These are phyloP conservation scores for Rhexocercosporidium sp. DNA, from an alignment of 2,329 filamentous ascomycete genomes.

Conservation along the genomic window DNA sequence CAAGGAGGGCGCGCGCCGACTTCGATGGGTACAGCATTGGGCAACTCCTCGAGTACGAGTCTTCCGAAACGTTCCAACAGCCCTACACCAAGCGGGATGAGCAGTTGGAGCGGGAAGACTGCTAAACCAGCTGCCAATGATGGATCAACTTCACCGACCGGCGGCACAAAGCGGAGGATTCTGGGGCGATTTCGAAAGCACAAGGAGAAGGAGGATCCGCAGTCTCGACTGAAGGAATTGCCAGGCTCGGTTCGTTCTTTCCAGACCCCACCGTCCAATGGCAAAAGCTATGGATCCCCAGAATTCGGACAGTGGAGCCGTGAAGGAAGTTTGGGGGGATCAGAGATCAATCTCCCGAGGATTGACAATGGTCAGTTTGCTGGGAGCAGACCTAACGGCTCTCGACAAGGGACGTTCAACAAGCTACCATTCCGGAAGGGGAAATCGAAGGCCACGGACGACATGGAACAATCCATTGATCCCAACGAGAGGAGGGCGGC, in stretches of 20 bases:
- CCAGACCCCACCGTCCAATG: conserved; percentile 40
- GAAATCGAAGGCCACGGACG: conserved; percentile 55
- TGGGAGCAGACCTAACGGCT: conserved; percentile 17
- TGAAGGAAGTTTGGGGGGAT: conserved; percentile 38
- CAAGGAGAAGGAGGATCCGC: conserved; percentile 60
- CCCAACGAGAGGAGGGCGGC: conserved; percentile 28
- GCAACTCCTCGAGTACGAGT: conserved; percentile 37
- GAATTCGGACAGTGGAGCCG: conserved; percentile 39
- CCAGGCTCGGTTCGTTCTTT: conserved; percentile 60
- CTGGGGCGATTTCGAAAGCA: conserved; percentile 44
- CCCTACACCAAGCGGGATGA: conserved; percentile 78
- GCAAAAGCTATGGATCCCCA: conserved; percentile 33
- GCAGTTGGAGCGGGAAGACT: conserved; percentile 52
- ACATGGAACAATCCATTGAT: conserved; percentile 56
- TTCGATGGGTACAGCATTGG: conserved; percentile 37
- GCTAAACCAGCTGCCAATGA: conserved; percentile 43
- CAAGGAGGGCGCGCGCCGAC: conserved; percentile 54
- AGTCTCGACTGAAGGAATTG: conserved; percentile 52
- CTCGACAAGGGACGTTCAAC: conserved; percentile 44
- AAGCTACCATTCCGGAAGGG: conserved; percentile 69
- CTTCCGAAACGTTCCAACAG: conserved; percentile 72
- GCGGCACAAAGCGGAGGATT: conserved; percentile 38
- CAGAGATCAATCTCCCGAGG: conserved; percentile 36
- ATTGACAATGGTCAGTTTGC: conserved; percentile 31
- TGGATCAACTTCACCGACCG: conserved; percentile 53